Evolutionary conservation across 139 green algal genomes (phyloP), one percentile per base, ranked within the genome.

Genomic region (Trebouxia sp.): DNA sequence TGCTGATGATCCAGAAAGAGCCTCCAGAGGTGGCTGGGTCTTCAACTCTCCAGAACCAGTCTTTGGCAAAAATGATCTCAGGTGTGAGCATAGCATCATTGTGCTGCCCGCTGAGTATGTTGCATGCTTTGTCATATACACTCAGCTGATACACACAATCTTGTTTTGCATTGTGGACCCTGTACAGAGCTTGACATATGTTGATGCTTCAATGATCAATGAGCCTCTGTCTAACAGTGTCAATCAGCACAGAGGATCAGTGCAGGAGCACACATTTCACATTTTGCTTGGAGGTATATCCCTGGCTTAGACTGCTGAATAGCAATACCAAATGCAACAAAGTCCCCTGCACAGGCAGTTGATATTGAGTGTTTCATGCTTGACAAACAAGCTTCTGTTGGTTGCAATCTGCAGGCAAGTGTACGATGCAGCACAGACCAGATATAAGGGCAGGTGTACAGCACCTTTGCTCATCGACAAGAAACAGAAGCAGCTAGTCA

Each of bases 381-480:
- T 20, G 15, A 20, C 50, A 62, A 15, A n/a, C 17, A 62, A 62
- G 20, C 58, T 70, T 43, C 35, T 48, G n/a, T n/a, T 14, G 37
- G 1, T 30, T 69, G 56, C 37, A 26, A 8, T 12, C 22, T 7
- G 50, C 88, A 94, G 92, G 84, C 83, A 93, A 65, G 93, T 97
- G 69, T 97, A 97, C 86, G 92, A 97, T 72, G 76, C 82, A 15
- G 82, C 84, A 8, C 85, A 75, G 62, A 91, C 92, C 0, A 88
- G 92, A 14, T 97, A 92, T 83, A 83, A 56, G 1, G 94, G 94
- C 3, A 89, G 94, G 35, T 98, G 94, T 88, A 98, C 94, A 11
- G 94, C 94, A 0, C 94, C 94, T 1, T 85, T 97, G 77, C 87
- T 98, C 65, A 85, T 98, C 11, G 94, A 98, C 86, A 83, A 74